These are phyloP conservation scores for Cystobasidiaceae sp. DNA, from an alignment of 1,284 basidiomycete genomes.

Conservation along the genomic window DNA sequence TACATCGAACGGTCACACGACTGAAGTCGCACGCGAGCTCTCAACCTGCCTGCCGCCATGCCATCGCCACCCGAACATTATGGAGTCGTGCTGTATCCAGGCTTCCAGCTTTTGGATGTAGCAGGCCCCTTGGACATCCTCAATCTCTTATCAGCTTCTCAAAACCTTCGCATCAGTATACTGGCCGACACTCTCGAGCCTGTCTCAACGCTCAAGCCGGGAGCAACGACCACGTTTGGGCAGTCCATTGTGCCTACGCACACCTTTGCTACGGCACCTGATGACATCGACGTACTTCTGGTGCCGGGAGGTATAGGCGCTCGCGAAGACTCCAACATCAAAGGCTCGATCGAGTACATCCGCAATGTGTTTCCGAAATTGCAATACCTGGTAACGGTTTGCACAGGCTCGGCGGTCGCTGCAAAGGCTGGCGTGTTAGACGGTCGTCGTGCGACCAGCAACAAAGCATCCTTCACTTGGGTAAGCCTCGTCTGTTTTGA, in stretches of 20 bases:
- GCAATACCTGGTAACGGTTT: conserved; percentile 27
- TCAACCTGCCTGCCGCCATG: no score
- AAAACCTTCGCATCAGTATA: conserved; percentile 16
- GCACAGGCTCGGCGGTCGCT: conserved; percentile 26
- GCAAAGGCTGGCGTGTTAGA: conserved; percentile 29
- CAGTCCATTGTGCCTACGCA: conserved; percentile 50
- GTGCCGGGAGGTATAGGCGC: conserved; percentile 51
- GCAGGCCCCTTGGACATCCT: conserved; percentile 28
- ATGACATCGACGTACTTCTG: conserved; percentile 52
- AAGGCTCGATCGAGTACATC: conserved; percentile 12
- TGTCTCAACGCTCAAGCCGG: conserved; percentile 4
- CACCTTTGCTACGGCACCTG: conserved; percentile 50
- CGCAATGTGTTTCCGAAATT: conserved; percentile 20
- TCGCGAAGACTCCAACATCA: background rate
- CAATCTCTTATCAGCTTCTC: conserved; percentile 7
- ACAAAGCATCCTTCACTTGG: conserved; percentile 27
- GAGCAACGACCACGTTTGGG: conserved; percentile 25
- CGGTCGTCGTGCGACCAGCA: conserved; percentile 27
- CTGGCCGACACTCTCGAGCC: conserved; percentile 10
- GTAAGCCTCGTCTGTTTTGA: background rate
- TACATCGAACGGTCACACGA: no score
- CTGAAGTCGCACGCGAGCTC: no score
- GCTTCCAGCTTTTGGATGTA: conserved; percentile 29
- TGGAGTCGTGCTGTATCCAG: conserved; percentile 19
- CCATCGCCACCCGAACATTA: no score